Percentiles rank a stretch among this genome's conserved stretches.
These are phyloP conservation scores for Lepiota subincarnata DNA, from an alignment of 768 basidiomycete species.

Conservation along the genomic window DNA sequence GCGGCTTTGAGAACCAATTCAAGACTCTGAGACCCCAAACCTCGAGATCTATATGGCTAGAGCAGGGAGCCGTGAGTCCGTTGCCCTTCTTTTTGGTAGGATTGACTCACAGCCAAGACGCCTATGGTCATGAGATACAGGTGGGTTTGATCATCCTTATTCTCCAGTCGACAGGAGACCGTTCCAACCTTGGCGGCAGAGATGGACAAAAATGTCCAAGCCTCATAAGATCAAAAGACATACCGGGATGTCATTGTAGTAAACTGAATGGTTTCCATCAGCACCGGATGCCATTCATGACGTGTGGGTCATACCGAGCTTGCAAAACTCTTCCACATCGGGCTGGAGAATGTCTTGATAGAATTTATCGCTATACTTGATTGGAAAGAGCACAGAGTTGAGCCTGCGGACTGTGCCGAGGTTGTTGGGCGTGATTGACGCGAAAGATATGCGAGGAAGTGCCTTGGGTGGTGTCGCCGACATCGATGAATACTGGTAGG, in stretches of 20 bases:
- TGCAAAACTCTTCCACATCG: constrained; percentile 82
- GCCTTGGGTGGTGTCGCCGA: constrained; percentile 11
- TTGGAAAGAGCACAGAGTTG: constrained; percentile 81
- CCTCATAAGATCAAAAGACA: constrained; percentile 18
- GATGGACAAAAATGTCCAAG: constrained; percentile 12
- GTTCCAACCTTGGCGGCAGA: constrained; percentile 57
- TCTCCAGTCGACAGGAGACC: constrained; percentile 81
- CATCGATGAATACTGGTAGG: constrained; percentile 10
- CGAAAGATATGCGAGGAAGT: constrained; percentile 54
- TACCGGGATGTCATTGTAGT: constrained; percentile 87
- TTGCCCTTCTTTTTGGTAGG: constrained; percentile 3
- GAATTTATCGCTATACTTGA: constrained; percentile 86
- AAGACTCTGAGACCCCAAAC: constrained; percentile 69
- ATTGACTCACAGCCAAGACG: constrained; percentile 67
- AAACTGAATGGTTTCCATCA: constrained; percentile 46
- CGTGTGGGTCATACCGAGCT: constrained; percentile 60
- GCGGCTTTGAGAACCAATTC: constrained; percentile 66
- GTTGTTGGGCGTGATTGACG: constrained; percentile 77
- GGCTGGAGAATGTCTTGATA: constrained; percentile 74
- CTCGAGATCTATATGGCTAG: constrained; percentile 82
- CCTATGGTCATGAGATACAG: constrained; percentile 94
- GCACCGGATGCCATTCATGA: constrained; percentile 11
- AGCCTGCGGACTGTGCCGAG: constrained; percentile 71
- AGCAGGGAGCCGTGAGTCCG: constrained; percentile 6
- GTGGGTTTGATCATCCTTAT: constrained; percentile 47